These are phyloP conservation scores for Chloranthus sessilifolius DNA, from an alignment of 164 flowering plant genomes.

Conservation along the genomic window DNA sequence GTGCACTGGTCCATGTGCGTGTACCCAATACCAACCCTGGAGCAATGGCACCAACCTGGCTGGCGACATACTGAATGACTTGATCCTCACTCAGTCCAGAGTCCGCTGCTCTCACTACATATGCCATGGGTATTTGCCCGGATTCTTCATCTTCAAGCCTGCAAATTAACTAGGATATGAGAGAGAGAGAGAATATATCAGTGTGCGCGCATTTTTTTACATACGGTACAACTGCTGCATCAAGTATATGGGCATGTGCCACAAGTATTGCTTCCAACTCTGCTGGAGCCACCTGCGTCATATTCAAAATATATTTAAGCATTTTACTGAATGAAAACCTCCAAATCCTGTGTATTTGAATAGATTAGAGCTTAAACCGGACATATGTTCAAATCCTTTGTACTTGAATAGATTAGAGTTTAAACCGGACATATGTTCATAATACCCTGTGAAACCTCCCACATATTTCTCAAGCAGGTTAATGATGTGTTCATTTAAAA, in stretches of 20 bases:
- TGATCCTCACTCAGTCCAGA: slow-evolving; percentile 39
- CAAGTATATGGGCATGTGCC: slow-evolving; percentile 51
- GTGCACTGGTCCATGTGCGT: no score
- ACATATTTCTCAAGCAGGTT: no score
- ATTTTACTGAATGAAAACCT: no score
- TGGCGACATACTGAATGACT: slow-evolving; percentile 54
- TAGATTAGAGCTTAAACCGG: no score
- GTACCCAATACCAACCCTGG: no score
- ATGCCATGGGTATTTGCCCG: slow-evolving; percentile 75
- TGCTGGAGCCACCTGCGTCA: slow-evolving; percentile 61
- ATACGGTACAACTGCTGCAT: slow-evolving; percentile 76
- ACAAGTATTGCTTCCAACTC: slow-evolving; percentile 61
- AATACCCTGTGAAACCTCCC: no score
- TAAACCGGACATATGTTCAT: no score
- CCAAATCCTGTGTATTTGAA: no score
- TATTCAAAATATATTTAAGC: background rate
- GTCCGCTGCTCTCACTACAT: slow-evolving; percentile 42
- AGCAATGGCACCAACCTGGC: slow-evolving; percentile 43
- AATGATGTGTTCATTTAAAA: background rate
- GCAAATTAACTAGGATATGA: slow-evolving; percentile 9
- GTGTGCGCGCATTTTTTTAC: no score
- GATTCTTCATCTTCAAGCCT: slow-evolving; percentile 65
- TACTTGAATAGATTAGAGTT: no score
- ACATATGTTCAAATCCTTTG: no score
- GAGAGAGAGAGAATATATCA: slow-evolving; percentile 7